These are phyloP conservation scores for Gelatoporia subvermispora DNA, from an alignment of 768 basidiomycete genomes.

Conservation along the genomic window DNA sequence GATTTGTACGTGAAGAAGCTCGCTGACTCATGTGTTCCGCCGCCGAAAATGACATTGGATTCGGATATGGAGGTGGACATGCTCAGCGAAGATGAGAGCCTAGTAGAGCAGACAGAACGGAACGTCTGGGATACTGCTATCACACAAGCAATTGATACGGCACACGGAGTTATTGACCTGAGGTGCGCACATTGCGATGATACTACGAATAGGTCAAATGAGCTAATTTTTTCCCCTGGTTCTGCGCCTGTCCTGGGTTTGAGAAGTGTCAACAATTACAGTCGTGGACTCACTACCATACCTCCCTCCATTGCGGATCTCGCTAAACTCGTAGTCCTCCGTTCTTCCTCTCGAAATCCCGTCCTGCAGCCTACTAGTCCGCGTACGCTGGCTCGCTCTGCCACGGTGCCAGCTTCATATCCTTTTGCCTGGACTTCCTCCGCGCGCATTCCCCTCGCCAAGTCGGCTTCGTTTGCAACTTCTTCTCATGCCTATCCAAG, in stretches of 20 bases:
- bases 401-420: slow-evolving; percentile 13
- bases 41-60: slow-evolving; percentile 3
- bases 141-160: slow-evolving; percentile 39
- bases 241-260: no score
- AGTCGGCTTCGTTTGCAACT: slow-evolving; percentile 13
- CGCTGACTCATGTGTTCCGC: neutral
- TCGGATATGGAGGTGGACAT: no score
- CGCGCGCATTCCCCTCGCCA: slow-evolving; percentile 5
- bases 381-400: slow-evolving; percentile 17
- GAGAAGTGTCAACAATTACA: neutral
- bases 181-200: slow-evolving; percentile 48
- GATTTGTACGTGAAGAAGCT: no score
- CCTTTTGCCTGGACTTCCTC: slow-evolving; percentile 12
- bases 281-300: slow-evolving; percentile 40
- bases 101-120: slow-evolving; percentile 17
- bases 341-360: neutral
- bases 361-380: neutral
- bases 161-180: slow-evolving; percentile 48
- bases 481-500: slow-evolving; percentile 15
- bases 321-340: slow-evolving; percentile 39
- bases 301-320: slow-evolving; percentile 44
- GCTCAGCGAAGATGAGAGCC: no score
- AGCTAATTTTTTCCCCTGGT: neutral
- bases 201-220: no score
- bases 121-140: slow-evolving; percentile 49